Evolutionary conservation across 164 flowering plant genomes (phyloP), one percentile per base, ranked within the genome.

Genomic region (Dillenia suffruticosa): DNA sequence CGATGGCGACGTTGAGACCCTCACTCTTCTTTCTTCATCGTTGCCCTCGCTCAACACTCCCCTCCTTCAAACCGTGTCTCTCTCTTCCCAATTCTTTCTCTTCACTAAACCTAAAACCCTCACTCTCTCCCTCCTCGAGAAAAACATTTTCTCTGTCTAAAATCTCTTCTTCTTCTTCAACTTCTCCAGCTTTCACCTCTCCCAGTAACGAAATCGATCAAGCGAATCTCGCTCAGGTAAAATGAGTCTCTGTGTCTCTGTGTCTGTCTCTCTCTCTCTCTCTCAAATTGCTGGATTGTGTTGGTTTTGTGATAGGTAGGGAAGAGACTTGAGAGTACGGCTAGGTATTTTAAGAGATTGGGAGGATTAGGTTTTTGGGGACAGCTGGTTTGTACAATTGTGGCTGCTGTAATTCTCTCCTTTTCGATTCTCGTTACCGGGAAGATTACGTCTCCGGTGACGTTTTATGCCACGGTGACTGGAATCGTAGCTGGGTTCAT

Each of bases 331-430:
- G 94, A 87, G 80, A 92, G 56, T 14, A 92, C 99, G 2, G 70
- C 97, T 7, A 85, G 88, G 72, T 76, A 85, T 67, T 92, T 95
- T 81, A 90, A 78, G 85, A 76, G 94, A 65, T 72, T 92, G 67
- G 99, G 99, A 3, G 80, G 75, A 73, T 73, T 90, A 55, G 99
- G 97, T 58, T 84, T 95, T 72, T 95, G 97, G 99, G 82, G 90
- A n/a, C 99, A 95, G 75, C 78, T 95, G 13, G 90, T 90, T 48
- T 83, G 87, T 75, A 87, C 99, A 19, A 59, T 83, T 43, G 96
- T 90, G 26, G 67, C 97, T 14, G 99, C 99, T 62, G 97, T 83
- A 56, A 89, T 95, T 57, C 87, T 95, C 24, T 86, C 99, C 0
- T 95, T 95, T 70, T 90, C 99, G 0, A 70, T 82, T 56, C 85